phyloP scores from a whole-genome alignment of 805 yeast genomes.

The Saturnispora besseyi region DNA sequence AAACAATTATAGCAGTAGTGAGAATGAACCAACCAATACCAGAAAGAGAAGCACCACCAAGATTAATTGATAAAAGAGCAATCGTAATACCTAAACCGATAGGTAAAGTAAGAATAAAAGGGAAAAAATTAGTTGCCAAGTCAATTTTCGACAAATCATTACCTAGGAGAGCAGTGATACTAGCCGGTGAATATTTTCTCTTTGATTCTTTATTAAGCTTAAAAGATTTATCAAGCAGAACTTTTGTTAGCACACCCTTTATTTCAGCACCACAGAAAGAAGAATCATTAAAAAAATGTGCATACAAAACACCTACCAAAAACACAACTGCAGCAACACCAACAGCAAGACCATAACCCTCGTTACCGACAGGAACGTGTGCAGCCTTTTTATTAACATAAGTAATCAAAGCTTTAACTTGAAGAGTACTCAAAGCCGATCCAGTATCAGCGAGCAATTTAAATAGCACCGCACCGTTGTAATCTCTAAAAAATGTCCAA shows the following conservation, averaged over 20 bases:
- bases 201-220: conserved; percentile 48
- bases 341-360: conserved; percentile 69
- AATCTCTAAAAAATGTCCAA: conserved; percentile 40
- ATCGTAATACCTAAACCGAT: conserved; percentile 53
- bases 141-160: conserved; percentile 78
- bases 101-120: conserved; percentile 56
- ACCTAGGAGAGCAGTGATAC: conserved; percentile 68
- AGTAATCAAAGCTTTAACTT: conserved; percentile 54
- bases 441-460: conserved; percentile 40
- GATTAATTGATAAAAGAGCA: conserved; percentile 52
- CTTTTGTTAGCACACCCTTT: conserved; percentile 63
- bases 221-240: conserved; percentile 61
- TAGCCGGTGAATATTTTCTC: conserved; percentile 55
- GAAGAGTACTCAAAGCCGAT: conserved; percentile 53
- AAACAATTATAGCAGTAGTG: conserved; percentile 40
- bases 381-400: conserved; percentile 48
- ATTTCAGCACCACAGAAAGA: conserved; percentile 60
- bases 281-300: conserved; percentile 56
- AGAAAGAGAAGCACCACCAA: conserved; percentile 65
- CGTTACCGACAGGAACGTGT: conserved; percentile 36
- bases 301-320: conserved; percentile 38
- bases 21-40: conserved; percentile 54
- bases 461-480: conserved; percentile 31
- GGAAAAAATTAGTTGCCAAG: conserved; percentile 61
- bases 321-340: conserved; percentile 55